Conservation (phyloP, 352 stramenopile species). For the Globisporangium uncinulatum region DNA sequence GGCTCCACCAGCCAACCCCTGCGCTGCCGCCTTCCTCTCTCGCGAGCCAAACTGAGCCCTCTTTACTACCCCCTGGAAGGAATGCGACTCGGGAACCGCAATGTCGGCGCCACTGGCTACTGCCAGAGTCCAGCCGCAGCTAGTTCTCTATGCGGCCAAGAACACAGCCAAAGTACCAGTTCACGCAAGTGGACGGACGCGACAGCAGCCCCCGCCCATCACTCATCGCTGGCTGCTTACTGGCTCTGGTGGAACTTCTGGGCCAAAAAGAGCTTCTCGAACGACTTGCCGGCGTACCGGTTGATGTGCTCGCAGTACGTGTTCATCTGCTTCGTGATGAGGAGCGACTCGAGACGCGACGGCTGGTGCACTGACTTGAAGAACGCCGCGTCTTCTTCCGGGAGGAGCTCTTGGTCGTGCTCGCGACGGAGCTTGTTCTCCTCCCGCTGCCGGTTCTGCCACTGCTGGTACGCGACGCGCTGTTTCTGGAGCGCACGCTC, state of each 20-base stretch:
- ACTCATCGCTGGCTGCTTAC: conserved; percentile 17
- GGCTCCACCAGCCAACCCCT: background rate
- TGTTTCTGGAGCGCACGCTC: conserved; percentile 85
- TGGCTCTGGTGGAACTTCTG: conserved; percentile 84
- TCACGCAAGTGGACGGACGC: no score
- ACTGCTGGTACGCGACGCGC: conserved; percentile 77
- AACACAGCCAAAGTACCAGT: no score
- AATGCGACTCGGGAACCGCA: no score
- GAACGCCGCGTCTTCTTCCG: conserved; percentile 81
- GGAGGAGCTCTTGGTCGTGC: conserved; percentile 66
- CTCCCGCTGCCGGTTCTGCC: conserved; percentile 81
- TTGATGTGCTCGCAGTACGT: conserved; percentile 92
- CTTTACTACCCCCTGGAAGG: background rate
- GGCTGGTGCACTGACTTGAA: conserved; percentile 87
- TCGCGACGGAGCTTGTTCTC: conserved; percentile 86
- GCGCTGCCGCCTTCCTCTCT: conserved; percentile 1
- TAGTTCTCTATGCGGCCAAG: no score
- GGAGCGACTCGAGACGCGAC: conserved; percentile 80
- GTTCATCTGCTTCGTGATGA: conserved; percentile 92
- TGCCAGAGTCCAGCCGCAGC: no score
- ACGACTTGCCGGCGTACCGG: conserved; percentile 85
- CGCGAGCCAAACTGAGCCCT: background rate
- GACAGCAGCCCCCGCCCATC: background rate
- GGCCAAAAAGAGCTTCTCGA: conserved; percentile 90
- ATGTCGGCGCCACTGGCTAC: no score